Conservation (phyloP, 108 stramenopile species). For the Mayamaea pseudoterrestris region DNA sequence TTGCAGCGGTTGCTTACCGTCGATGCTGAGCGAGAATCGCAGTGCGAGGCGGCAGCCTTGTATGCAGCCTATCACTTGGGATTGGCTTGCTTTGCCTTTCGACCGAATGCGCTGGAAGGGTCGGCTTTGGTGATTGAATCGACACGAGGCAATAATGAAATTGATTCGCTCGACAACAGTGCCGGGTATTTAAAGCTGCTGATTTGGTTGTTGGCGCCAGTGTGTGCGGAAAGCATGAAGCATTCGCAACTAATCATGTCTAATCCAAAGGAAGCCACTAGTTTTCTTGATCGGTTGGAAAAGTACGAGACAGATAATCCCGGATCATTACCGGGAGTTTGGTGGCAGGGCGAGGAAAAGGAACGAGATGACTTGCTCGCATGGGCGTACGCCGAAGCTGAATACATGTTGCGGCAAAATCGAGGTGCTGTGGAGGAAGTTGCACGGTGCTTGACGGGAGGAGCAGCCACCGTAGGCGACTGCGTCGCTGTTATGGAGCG, state of each 20-base stretch:
- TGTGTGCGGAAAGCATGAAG: slow-evolving; percentile 71
- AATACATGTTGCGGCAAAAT: slow-evolving; percentile 53
- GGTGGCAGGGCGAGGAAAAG: slow-evolving; percentile 14
- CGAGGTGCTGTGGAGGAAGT: slow-evolving; percentile 39
- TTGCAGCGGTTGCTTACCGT: slow-evolving; percentile 67
- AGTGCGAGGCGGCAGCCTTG: slow-evolving; percentile 87
- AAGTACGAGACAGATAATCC: slow-evolving; percentile 22
- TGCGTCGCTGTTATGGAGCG: slow-evolving; percentile 75
- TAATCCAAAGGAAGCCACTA: slow-evolving; percentile 79
- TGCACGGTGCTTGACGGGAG: slow-evolving; percentile 58
- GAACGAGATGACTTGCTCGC: slow-evolving; percentile 51
- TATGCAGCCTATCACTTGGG: slow-evolving; percentile 81
- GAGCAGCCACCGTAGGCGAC: slow-evolving; percentile 82
- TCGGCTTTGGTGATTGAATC: slow-evolving; percentile 33
- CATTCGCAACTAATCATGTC: slow-evolving; percentile 79
- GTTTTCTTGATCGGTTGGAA: slow-evolving; percentile 61
- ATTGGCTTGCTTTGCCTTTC: slow-evolving; percentile 90
- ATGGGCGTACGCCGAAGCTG: slow-evolving; percentile 79
- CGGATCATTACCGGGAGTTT: slow-evolving; percentile 8
- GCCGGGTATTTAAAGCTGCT: slow-evolving; percentile 74
- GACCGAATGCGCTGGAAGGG: slow-evolving; percentile 83
- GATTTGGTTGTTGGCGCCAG: slow-evolving; percentile 89
- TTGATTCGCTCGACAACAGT: slow-evolving; percentile 57
- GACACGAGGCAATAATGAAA: slow-evolving; percentile 11
- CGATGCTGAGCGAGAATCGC: slow-evolving; percentile 89